Conservation (phyloP, 2,329 filamentous ascomycete species). For the Colletotrichum sp. region DNA sequence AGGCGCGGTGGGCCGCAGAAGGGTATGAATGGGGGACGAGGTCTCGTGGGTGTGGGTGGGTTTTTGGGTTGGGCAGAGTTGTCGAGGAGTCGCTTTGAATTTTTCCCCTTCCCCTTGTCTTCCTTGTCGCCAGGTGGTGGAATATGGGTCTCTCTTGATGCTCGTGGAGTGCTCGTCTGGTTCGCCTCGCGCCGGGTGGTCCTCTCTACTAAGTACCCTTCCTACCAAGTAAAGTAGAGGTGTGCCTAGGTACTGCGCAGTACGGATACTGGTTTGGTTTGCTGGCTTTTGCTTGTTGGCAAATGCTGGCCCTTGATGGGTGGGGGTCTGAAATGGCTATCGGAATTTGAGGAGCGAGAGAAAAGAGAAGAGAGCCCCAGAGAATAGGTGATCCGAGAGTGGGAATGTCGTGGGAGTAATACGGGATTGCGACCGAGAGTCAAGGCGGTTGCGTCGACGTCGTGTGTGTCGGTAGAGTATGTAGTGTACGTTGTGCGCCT, state of each 20-base stretch:
- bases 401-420: slow-evolving; percentile 19
- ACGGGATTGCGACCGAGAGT: slow-evolving; percentile 14
- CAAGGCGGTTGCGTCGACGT: slow-evolving; percentile 12
- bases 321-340: slow-evolving; percentile 15
- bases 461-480: neutral
- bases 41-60: slow-evolving; percentile 18
- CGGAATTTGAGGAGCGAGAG: slow-evolving; percentile 16
- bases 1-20: slow-evolving; percentile 13
- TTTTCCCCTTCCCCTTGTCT: neutral
- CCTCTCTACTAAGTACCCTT: neutral
- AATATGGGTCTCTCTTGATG: neutral
- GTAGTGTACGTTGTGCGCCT: neutral
- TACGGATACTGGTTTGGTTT: neutral
- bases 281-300: neutral
- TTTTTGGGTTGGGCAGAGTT: slow-evolving; percentile 26
- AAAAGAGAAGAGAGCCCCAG: slow-evolving; percentile 16
- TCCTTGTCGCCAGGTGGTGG: neutral
- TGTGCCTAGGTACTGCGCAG: neutral
- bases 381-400: slow-evolving; percentile 11
- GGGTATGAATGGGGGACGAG: neutral
- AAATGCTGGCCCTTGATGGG: neutral
- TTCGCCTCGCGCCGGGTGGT: neutral
- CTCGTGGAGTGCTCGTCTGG: neutral
- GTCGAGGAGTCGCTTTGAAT: neutral
- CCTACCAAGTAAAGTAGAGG: neutral